Evolutionary conservation across 1,284 basidiomycete species (phyloP).

Genomic region (Agaricales sp.): DNA sequence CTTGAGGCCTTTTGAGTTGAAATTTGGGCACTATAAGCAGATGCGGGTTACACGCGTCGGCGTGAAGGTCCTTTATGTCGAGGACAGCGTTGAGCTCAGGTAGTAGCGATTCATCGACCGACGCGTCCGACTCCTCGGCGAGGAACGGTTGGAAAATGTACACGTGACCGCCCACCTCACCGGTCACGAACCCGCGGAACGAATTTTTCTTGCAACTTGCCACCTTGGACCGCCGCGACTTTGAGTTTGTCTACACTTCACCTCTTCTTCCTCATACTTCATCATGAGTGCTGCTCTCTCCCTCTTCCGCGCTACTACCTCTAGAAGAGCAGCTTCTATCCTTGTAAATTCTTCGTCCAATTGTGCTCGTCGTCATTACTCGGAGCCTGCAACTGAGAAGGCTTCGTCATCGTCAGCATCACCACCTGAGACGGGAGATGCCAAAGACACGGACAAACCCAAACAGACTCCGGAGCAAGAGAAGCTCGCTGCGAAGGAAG

Average conservation of each 20-base stretch:
- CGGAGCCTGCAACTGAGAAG: constrained; percentile 18
- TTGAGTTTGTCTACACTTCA: no score
- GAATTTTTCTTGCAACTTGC: neutral
- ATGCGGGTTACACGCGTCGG: no score
- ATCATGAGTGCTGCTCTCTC: constrained; percentile 1
- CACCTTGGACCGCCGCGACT: neutral
- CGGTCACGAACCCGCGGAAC: neutral
- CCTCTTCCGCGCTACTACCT: neutral
- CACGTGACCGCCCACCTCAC: neutral
- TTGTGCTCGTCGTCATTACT: constrained; percentile 6
- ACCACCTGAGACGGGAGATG: constrained; percentile 12
- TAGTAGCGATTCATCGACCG: no score
- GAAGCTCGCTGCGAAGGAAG: constrained; percentile 64
- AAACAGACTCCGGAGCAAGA: constrained; percentile 27
- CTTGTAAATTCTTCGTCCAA: neutral
- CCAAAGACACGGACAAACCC: constrained; percentile 20
- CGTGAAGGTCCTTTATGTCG: no score
- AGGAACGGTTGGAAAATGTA: neutral
- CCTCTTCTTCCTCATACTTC: neutral
- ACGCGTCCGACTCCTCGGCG: no score
- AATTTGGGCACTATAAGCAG: no score
- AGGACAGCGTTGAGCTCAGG: no score
- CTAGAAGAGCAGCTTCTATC: neutral
- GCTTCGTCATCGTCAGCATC: constrained; percentile 5
- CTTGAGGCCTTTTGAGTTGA: no score